phyloP scores from a whole-genome alignment of 768 basidiomycete genomes.

The Filobasidium floriforme region DNA sequence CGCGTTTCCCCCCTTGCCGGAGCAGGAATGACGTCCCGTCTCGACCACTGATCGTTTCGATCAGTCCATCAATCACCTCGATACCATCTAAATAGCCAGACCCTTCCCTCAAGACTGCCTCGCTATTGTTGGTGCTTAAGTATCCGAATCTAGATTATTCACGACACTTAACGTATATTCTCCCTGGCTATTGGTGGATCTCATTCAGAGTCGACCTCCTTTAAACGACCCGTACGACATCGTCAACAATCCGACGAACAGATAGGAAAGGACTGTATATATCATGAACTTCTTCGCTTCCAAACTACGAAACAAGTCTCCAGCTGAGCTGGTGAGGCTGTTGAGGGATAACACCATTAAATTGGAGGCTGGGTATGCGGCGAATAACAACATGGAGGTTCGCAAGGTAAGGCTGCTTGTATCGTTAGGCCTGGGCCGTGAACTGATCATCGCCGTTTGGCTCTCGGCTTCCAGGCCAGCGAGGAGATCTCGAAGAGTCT shows the following conservation, averaged over 20 bases:
- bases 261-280: too few species aligned
- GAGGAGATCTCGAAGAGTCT: conserved; percentile 19
- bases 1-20: not conserved
- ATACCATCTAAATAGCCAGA: too few species aligned
- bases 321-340: conserved; percentile 75
- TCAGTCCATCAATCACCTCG: too few species aligned
- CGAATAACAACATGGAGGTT: conserved; percentile 52
- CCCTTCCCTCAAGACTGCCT: too few species aligned
- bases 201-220: too few species aligned
- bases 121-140: too few species aligned
- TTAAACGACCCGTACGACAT: too few species aligned
- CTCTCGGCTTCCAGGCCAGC: not conserved
- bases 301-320: conserved; percentile 77
- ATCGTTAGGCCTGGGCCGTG: not conserved
- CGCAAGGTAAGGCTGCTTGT: conserved; percentile 58
- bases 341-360: conserved; percentile 70
- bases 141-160: too few species aligned
- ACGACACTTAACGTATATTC: too few species aligned
- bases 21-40: not conserved
- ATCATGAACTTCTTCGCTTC: conserved; percentile 77
- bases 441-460: not conserved
- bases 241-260: too few species aligned
- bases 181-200: too few species aligned
- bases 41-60: too few species aligned
- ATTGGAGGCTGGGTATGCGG: conserved; percentile 66